A percentile compares a stretch with the other conserved stretches of the same genome.
These are phyloP conservation scores for Pseudozyma sp. DNA, from an alignment of 1,284 basidiomycete species.

Conservation along the genomic window DNA sequence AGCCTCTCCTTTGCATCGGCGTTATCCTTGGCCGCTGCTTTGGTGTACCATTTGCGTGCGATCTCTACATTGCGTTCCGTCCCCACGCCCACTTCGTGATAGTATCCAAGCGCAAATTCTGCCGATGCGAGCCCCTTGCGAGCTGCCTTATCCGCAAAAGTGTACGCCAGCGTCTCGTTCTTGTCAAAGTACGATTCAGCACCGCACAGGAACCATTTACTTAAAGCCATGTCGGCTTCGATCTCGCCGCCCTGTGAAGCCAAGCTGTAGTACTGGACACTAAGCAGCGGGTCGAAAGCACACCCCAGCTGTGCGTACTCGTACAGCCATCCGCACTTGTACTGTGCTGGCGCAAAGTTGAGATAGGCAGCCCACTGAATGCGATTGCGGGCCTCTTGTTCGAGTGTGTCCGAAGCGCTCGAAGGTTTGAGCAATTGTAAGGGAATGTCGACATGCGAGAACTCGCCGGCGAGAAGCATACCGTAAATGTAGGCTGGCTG, in stretches of 20 bases:
- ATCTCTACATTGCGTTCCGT: constrained; percentile 73
- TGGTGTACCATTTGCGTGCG: constrained; percentile 77
- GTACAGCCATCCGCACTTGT: constrained; percentile 87
- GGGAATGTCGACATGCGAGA: constrained; percentile 57
- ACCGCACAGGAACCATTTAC: constrained; percentile 94
- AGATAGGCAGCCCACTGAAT: constrained; percentile 87
- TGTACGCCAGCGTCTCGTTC: constrained; percentile 86
- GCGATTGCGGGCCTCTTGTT: constrained; percentile 52
- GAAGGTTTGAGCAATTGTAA: constrained; percentile 49
- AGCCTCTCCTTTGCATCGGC: constrained; percentile 82
- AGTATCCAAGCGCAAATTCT: constrained; percentile 95
- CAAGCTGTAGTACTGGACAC: constrained; percentile 88
- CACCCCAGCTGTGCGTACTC: constrained; percentile 89
- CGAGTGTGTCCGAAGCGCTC: constrained; percentile 56
- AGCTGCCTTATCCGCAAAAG: constrained; percentile 92
- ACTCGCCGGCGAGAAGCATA: constrained; percentile 79
- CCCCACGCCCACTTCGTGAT: constrained; percentile 77
- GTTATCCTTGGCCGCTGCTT: constrained; percentile 82
- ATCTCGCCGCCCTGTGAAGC: constrained; percentile 77
- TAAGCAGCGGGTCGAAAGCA: constrained; percentile 87
- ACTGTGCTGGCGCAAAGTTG: constrained; percentile 87
- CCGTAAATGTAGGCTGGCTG: constrained; percentile 85
- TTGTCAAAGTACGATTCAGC: constrained; percentile 84
- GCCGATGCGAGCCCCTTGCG: constrained; percentile 81
- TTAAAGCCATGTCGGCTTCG: constrained; percentile 94